These are phyloP conservation scores for Beauveria brongniartii DNA, from an alignment of 2,329 filamentous ascomycete genomes.

Conservation along the genomic window DNA sequence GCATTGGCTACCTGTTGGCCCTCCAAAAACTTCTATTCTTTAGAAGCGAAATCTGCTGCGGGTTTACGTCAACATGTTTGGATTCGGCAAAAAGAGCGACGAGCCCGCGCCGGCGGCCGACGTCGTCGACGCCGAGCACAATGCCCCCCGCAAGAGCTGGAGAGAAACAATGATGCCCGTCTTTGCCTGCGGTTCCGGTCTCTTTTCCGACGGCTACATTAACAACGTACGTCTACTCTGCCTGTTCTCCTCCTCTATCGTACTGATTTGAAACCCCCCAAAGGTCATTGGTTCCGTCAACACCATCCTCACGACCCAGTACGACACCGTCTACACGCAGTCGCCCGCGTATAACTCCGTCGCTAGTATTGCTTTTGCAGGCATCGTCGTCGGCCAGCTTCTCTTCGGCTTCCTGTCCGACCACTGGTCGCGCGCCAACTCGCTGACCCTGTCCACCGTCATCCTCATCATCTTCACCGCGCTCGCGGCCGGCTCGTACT, in stretches of 20 bases:
- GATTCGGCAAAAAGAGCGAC: constrained; percentile 1
- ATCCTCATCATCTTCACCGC: constrained; percentile 82
- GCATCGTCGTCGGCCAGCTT: constrained; percentile 75
- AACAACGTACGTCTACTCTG: constrained; percentile 55
- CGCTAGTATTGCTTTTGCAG: constrained; percentile 75
- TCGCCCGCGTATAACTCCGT: constrained; percentile 62
- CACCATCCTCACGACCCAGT: constrained; percentile 63
- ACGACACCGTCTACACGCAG: constrained; percentile 56
- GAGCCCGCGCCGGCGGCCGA: neutral
- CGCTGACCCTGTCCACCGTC: constrained; percentile 70
- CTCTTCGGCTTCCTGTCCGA: constrained; percentile 76
- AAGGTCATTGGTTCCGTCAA: constrained; percentile 83
- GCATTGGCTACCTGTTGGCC: no score
- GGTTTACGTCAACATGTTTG: neutral
- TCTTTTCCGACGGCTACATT: constrained; percentile 88
- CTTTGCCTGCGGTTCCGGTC: constrained; percentile 79
- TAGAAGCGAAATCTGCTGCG: no score
- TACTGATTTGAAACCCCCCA: neutral
- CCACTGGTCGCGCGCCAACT: constrained; percentile 76
- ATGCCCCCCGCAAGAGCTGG: constrained; percentile 4
- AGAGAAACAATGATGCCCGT: constrained; percentile 46
- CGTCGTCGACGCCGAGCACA: neutral
- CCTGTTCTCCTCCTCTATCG: neutral
- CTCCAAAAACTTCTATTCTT: no score
- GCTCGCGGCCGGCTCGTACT: constrained; percentile 69